These are phyloP conservation scores for Russula ochroleuca DNA, from an alignment of 768 basidiomycete species.

Conservation along the genomic window DNA sequence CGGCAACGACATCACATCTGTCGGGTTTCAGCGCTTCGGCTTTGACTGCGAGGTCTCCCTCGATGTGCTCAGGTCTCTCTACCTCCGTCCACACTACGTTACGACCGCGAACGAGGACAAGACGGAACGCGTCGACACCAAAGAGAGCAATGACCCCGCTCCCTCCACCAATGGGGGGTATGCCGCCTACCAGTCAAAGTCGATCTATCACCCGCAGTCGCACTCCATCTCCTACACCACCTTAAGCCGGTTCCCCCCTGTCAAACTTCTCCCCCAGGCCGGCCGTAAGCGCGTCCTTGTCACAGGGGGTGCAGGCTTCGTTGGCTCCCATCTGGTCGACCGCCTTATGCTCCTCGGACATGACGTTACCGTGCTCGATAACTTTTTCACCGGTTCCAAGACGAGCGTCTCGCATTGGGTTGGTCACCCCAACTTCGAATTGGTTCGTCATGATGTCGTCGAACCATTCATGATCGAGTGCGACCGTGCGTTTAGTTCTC, in stretches of 20 bases:
- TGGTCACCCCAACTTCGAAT: constrained; percentile 98
- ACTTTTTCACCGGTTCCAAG: constrained; percentile 98
- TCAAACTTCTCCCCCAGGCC: constrained; percentile 73
- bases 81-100: constrained; percentile 78
- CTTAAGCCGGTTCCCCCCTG: constrained; percentile 87
- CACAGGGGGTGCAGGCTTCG: constrained; percentile 98
- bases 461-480: constrained; percentile 99
- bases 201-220: constrained; percentile 76
- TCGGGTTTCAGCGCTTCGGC: constrained; percentile 83
- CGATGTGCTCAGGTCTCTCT: constrained; percentile 80
- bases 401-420: constrained; percentile 96
- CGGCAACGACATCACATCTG: constrained; percentile 68
- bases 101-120: constrained; percentile 37
- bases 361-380: constrained; percentile 95
- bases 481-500: constrained; percentile 76
- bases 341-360: constrained; percentile 97
- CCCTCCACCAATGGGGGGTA: constrained; percentile 49
- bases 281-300: constrained; percentile 86
- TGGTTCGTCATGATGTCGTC: constrained; percentile 96
- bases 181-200: constrained; percentile 68
- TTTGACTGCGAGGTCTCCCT: constrained; percentile 84
- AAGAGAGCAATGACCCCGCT: constrained; percentile 46
- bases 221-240: constrained; percentile 90
- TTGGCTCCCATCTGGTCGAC: constrained; percentile 97
- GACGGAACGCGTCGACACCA: constrained; percentile 35